Evolutionary conservation across 257 asterid genomes (phyloP).

Genomic region (Leptodermis oblonga): DNA sequence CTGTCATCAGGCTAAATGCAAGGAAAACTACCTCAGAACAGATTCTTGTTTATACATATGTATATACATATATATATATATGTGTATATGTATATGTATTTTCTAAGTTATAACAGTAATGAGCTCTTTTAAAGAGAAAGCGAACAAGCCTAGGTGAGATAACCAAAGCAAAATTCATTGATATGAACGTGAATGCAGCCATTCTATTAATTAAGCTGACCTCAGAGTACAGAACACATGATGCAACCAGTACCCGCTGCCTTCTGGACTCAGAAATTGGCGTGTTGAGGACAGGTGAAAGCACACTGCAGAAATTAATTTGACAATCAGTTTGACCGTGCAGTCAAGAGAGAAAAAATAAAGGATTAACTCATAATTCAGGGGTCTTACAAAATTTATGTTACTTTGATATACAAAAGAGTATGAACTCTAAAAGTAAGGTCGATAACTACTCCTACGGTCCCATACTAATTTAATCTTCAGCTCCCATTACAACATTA

Average conservation of each 20-base stretch:
- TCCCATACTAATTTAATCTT: background rate
- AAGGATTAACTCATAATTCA: background rate
- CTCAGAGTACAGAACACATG: constrained; percentile 93
- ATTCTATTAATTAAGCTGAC: constrained; percentile 40
- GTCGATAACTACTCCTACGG: background rate
- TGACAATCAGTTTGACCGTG: constrained; percentile 25
- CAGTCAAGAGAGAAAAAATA: background rate
- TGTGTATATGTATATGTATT: too few relatives aligned
- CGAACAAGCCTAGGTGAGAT: background rate
- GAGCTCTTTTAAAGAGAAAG: background rate
- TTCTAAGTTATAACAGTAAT: background rate
- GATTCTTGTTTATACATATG: background rate
- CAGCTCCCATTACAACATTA: background rate
- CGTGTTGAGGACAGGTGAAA: constrained; percentile 91
- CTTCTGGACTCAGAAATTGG: constrained; percentile 87
- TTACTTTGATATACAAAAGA: background rate
- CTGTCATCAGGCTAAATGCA: background rate
- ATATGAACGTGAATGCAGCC: constrained; percentile 9
- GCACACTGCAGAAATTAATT: constrained; percentile 57
- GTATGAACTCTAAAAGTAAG: background rate
- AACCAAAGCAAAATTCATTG: constrained; percentile 7
- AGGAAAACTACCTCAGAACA: background rate
- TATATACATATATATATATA: too few relatives aligned
- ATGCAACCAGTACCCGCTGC: constrained; percentile 94
- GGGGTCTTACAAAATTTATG: background rate